Evolutionary conservation across 106 monocot species (phyloP).

Genomic region (Dioscorea alata): DNA sequence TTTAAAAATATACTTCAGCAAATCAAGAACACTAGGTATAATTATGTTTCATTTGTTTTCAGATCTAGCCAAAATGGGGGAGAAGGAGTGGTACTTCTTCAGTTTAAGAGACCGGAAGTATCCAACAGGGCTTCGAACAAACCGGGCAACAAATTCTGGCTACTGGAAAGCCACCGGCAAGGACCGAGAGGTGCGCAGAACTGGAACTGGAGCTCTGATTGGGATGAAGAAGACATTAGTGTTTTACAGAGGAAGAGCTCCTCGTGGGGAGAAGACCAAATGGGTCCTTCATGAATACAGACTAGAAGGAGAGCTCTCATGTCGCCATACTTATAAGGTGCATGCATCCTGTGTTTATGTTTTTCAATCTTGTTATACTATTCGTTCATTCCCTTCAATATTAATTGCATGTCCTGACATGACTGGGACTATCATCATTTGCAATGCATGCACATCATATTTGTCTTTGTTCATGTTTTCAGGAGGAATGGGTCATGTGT

Average conservation of each 20-base stretch:
- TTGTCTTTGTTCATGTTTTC: slow-evolving; percentile 14
- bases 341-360: neutral
- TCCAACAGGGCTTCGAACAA: slow-evolving; percentile 85
- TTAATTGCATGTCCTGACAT: neutral
- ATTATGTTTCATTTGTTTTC: neutral
- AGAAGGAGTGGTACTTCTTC: slow-evolving; percentile 97
- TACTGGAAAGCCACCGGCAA: slow-evolving; percentile 99
- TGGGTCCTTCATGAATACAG: slow-evolving; percentile 99
- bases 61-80: slow-evolving; percentile 88
- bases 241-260: slow-evolving; percentile 92
- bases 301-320: slow-evolving; percentile 76
- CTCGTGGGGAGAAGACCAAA: slow-evolving; percentile 94
- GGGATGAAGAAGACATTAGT: slow-evolving; percentile 99
- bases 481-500: slow-evolving; percentile 99
- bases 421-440: no score
- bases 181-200: slow-evolving; percentile 68
- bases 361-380: neutral
- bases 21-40: no score
- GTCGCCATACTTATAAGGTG: slow-evolving; percentile 63
- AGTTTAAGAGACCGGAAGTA: slow-evolving; percentile 86
- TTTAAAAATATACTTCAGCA: no score
- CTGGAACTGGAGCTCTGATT: slow-evolving; percentile 42
- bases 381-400: neutral
- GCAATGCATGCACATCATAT: no score
- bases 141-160: slow-evolving; percentile 79